Base-by-base conservation (phyloP, 129 eudicot species). In the Rutidosis leptorrhynchoides region DNA sequence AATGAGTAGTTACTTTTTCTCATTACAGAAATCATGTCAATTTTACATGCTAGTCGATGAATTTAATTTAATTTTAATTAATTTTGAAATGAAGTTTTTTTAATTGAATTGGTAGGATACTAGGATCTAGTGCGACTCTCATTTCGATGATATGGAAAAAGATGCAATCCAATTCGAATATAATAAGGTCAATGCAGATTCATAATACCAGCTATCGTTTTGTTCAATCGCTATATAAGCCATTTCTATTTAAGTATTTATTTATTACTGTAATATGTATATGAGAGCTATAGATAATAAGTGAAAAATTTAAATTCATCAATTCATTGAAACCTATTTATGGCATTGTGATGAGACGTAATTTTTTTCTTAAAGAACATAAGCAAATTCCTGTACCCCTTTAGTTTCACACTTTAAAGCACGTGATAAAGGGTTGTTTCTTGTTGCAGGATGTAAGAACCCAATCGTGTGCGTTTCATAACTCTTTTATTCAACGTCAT, bases 361-460 rank as follows among this genome's bases (percentile, higher is more conserved):
- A n/a, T n/a, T n/a, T n/a, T n/a, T n/a, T n/a, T n/a, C n/a, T n/a
- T n/a, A n/a, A n/a, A n/a, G n/a, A n/a, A n/a, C n/a, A n/a, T n/a
- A n/a, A n/a, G n/a, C n/a, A n/a, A n/a, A n/a, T n/a, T 35, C 42
- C 12, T 35, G 12, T 35, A 9, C 11, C n/a, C 12, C n/a, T 2
- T 12, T 12, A 40, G 46, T 40, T 40, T 40, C 16, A 40, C 46
- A 40, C 46, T 40, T 12, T 12, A 1, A 35, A 48, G 28, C 30
- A 71, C 19, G 24, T 30, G 62, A 62, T 32, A 62, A 73, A 30
- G 37, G 37, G 22, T 2, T 27, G 42, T 54, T 49, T 46, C 37
- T 43, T 33, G 53, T 28, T 80, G 26, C 74, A 83, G 90, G 86
- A 57, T 56, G 71, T 69, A 66, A 40, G 69, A 55, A 79, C 72